Evolutionary conservation across 2,329 filamentous ascomycete genomes (phyloP).

Genomic region (Orbilia oligospora): DNA sequence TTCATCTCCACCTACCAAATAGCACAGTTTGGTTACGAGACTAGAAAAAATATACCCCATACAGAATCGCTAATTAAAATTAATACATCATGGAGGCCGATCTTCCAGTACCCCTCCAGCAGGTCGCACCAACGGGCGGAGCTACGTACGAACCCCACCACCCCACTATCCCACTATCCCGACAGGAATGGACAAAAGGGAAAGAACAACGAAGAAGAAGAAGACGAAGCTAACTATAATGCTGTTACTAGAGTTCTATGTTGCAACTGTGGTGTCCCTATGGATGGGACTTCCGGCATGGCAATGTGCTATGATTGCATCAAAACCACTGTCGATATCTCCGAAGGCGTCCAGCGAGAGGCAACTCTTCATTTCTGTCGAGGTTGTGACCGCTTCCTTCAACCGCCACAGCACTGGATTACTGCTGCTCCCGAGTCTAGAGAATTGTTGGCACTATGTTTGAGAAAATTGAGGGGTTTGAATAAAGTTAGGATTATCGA

Average conservation of each 20-base stretch:
- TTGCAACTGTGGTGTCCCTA: conserved; percentile 95
- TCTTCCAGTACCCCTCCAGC: conserved; percentile 67
- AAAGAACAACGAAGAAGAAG: conserved; percentile 41
- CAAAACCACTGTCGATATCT: conserved; percentile 94
- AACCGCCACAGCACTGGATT: conserved; percentile 88
- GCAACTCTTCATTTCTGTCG: conserved; percentile 90
- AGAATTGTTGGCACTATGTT: conserved; percentile 90
- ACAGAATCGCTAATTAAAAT: conserved; percentile 2
- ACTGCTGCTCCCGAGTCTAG: conserved; percentile 87
- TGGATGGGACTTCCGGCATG: conserved; percentile 86
- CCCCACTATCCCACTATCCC: conserved; percentile 9
- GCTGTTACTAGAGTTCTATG: conserved; percentile 82
- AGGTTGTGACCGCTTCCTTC: conserved; percentile 94
- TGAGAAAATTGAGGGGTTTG: conserved; percentile 87
- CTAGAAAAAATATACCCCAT: background rate
- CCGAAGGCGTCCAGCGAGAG: conserved; percentile 89
- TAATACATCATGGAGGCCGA: conserved; percentile 67
- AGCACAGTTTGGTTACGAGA: no score
- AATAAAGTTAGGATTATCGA: conserved; percentile 95
- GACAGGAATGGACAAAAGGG: background rate
- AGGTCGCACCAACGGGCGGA: conserved; percentile 65
- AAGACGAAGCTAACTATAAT: conserved; percentile 48
- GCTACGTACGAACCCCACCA: conserved; percentile 71
- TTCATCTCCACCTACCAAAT: background rate
- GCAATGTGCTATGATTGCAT: conserved; percentile 97